Evolutionary conservation across 2,329 filamentous ascomycete genomes (phyloP), one percentile per base, ranked within the genome.

Genomic region (Ophiostoma angusticollis): DNA sequence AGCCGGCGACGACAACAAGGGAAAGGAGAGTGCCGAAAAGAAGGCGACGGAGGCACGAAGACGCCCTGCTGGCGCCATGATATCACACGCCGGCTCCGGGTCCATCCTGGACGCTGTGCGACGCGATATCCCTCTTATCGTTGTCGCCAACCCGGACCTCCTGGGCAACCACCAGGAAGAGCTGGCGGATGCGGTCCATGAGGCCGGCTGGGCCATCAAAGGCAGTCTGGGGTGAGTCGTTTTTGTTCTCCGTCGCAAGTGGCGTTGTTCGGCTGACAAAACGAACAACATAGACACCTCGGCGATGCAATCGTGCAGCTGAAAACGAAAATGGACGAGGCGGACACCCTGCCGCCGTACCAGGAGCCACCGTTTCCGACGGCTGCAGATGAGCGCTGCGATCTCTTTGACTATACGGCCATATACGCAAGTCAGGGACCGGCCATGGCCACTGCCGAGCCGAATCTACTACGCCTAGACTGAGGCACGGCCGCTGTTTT

Each of bases 161-260:
- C 70, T 94, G 50, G 78, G 93, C 53, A 89, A 98, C 52, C 91
- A 98, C 55, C 91, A 98, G 59, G 71, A 76, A 16, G 85, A 96
- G 57, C 71, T 98, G 39, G 89, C 89, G 1, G 67, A 77, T 35
- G 78, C 84, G 48, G 70, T 96, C 41, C 73, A 80, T 23, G 62
- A 67, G 18, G 74, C 84, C 48, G 79, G 80, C 18, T 93, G 93
- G 59, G 75, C 84, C 3, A 67, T 87, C n/a, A 70, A 78, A 50
- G 82, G 80, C 9, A 63, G 68, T 38, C 61, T 84, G 30, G 66
- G 70, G 80, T 85, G 68, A 40, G 70, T 54, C n/a, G 24, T 21
- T 21, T 24, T 19, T 14, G 6, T 13, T 8, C n/a, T 23, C 18
- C 4, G 12, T 3, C n/a, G n/a, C n/a, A n/a, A n/a, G n/a, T n/a